Base-by-base conservation (phyloP, 495 filamentous ascomycete genomes). In the Daldinia loculata region DNA sequence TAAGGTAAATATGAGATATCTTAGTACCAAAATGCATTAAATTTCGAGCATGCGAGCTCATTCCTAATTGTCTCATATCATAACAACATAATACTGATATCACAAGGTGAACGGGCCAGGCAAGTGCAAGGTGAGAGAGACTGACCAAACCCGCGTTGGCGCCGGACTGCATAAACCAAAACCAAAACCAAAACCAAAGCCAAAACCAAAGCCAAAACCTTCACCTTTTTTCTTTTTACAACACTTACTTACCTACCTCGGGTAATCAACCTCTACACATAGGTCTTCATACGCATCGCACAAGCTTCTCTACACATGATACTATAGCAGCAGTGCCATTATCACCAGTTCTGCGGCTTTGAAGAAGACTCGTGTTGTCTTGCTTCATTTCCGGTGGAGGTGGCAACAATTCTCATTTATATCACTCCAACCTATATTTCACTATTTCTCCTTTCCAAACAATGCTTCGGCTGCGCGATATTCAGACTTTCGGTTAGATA, bases 11-110 rank as follows among this genome's bases (percentile, higher is more conserved):
- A 43, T 36, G 15, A 34, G 22, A 65, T 50, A 60, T 70, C 43
- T 57, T 39, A 34, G 56, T 62, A 57, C 51, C 24, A 34, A 41
- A 58, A 36, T 48, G 43, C 43, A 48, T 48, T 48, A 48, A 48
- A 48, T 48, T 61, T 39, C 17, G 12, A 70, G 39, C 56, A 66
- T 51, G 56, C 52, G 43, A 63, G 32, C 36, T 66, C 57, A 53
- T 66, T 39, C 52, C 52, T 53, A 60, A 36, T 52, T 58, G 61
- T 56, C 38, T 66, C 45, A 39, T 34, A 43, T 58, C 26, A 22
- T 34, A 57, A 53, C 43, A 48, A 48, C n/a, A n/a, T n/a, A n/a
- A 9, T 48, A 48, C 17, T 48, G 9, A 48, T 48, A 48, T 48
- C 26, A 22, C 34, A 57, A 53, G 8, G 24, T 30, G 22, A 30